phyloP scores from a whole-genome alignment of 768 basidiomycete species.

The Hypholoma fasciculare region DNA sequence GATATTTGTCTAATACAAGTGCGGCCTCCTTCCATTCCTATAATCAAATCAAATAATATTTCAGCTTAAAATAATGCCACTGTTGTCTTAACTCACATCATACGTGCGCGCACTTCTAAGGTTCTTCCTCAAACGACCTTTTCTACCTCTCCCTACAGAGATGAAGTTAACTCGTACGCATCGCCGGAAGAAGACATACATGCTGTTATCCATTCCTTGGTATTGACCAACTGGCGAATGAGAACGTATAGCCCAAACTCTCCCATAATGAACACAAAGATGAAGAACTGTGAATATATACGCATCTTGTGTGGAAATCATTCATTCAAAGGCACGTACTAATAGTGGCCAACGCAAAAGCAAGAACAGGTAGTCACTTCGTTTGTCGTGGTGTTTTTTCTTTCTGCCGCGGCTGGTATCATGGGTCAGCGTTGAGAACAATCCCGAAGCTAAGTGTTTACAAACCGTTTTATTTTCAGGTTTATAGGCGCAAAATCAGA shows the following conservation, averaged over 20 bases:
- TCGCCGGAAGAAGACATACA: constrained; percentile 46
- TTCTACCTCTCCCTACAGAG: constrained; percentile 78
- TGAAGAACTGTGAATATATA: constrained; percentile 57
- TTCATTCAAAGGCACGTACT: constrained; percentile 38
- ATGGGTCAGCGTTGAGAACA: neutral
- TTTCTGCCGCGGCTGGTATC: constrained; percentile 27
- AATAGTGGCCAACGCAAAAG: constrained; percentile 86
- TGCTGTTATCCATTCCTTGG: constrained; percentile 90
- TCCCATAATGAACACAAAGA: constrained; percentile 78
- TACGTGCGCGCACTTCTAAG: constrained; percentile 77
- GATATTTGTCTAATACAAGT: constrained; percentile 71
- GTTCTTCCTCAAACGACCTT: constrained; percentile 73
- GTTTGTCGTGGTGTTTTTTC: constrained; percentile 39
- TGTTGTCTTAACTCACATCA: constrained; percentile 42
- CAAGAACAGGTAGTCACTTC: constrained; percentile 75
- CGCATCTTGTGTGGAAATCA: neutral
- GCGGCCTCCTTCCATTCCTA: constrained; percentile 92
- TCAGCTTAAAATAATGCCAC: neutral
- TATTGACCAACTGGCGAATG: constrained; percentile 90
- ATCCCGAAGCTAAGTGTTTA: neutral
- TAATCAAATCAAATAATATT: neutral
- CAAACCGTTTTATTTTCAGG: constrained; percentile 72
- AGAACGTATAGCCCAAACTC: constrained; percentile 88
- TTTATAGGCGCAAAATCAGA: constrained; percentile 93
- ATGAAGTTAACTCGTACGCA: constrained; percentile 14